Base-by-base conservation (phyloP, 2,329 filamentous ascomycete genomes). In the Tricladium varicosporioides region DNA sequence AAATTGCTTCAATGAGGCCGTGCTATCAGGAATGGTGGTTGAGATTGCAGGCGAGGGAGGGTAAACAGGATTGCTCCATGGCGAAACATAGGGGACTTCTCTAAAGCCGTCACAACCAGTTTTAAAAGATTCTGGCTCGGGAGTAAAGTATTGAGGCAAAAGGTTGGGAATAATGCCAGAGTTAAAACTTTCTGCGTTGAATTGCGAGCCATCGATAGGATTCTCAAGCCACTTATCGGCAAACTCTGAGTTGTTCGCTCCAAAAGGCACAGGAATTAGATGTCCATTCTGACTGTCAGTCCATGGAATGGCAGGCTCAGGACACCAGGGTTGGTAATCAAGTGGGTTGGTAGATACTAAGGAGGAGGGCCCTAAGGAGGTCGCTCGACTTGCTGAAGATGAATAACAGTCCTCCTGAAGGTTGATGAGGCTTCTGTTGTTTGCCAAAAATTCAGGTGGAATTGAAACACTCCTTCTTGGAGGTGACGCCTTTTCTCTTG, bases 401-500 rank as follows among this genome's bases (percentile, higher is more conserved):
- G 53, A 56, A 47, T 40, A 51, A 40, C 48, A 51, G 19, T 42
- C 19, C 5, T 49, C 48, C 16, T 51, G 48, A 14, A 44, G 16
- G 16, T 46, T 51, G 16, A 56, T 46, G 22, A 48, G 15, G 16
- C n/a, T 51, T n/a, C 42, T 51, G 5, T 27, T 31, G 15, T 42
- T 51, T n/a, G 45, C 43, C 27, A 51, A 51, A 2, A 33, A 18
- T n/a, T 56, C 53, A 14, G 48, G 32, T 11, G 53, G 53, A 15
- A 54, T 49, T 16, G 53, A 54, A 32, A 47, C 14, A 48, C 48
- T 56, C 42, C 53, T 46, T 42, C 40, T 27, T 8, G 18, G 32
- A 15, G 53, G 53, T 31, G 53, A 51, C 13, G 48, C 40, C 42
- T 56, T 56, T n/a, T 56, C 53, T 43, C 53, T 22, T 36, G 53